A percentile compares a stretch with the other conserved stretches of the same genome.
phyloP scores from a whole-genome alignment of 495 filamentous ascomycete genomes.

The Peziza echinospora region DNA sequence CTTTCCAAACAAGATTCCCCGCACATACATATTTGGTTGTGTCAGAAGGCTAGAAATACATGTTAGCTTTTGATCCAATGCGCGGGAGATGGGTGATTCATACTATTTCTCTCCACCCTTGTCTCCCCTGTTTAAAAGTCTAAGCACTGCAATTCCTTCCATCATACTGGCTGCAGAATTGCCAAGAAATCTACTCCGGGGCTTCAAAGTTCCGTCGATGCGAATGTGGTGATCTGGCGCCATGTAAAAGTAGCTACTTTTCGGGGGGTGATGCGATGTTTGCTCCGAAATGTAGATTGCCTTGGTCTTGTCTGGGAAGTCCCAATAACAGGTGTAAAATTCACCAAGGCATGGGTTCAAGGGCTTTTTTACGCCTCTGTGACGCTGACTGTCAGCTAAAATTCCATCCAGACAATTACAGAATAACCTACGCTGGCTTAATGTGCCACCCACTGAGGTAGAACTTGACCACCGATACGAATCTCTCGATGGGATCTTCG shows the following conservation, averaged over 20 bases:
- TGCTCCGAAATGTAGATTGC: conserved; percentile 96
- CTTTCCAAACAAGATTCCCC: conserved; percentile 92
- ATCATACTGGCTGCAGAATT: conserved; percentile 97
- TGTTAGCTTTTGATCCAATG: too few relatives aligned
- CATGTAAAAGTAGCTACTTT: conserved; percentile 99
- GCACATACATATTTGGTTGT: conserved; percentile 98
- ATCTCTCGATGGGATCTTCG: conserved; percentile 76
- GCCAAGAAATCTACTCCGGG: conserved; percentile 86
- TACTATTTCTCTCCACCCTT: conserved; percentile 67
- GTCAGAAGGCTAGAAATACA: conserved; percentile 52
- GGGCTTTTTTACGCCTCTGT: conserved; percentile 91
- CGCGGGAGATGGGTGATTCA: too few relatives aligned
- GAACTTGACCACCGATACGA: conserved; percentile 89
- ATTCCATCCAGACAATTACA: neutral
- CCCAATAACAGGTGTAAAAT: conserved; percentile 88
- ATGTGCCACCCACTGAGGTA: conserved; percentile 99
- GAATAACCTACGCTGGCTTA: conserved; percentile 64
- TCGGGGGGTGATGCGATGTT: conserved; percentile 92
- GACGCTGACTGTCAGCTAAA: conserved; percentile 8
- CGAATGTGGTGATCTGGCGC: conserved; percentile 83
- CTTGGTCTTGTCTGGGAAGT: conserved; percentile 60
- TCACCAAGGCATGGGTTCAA: conserved; percentile 94
- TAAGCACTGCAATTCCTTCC: conserved; percentile 81
- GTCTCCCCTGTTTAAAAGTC: conserved; percentile 51
- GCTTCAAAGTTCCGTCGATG: conserved; percentile 89